phyloP scores from a whole-genome alignment of 495 filamentous ascomycete genomes.

The Darksidea phi region DNA sequence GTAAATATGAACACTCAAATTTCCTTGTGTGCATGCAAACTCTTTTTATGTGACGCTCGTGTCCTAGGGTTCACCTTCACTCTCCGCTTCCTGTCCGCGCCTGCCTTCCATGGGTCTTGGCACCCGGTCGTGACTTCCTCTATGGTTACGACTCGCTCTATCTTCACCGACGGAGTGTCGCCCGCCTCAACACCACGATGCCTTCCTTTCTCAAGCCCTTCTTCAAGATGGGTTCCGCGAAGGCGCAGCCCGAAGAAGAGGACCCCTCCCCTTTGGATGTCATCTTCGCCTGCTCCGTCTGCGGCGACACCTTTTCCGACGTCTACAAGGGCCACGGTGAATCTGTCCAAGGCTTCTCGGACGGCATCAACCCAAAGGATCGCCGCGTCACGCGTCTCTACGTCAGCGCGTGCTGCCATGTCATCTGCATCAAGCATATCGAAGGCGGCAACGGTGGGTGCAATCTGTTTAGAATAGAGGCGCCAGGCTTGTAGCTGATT shows the following conservation, averaged over 20 bases:
- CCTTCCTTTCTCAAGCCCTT: neutral
- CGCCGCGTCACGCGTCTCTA: slow-evolving; percentile 45
- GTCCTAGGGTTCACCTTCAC: too few species aligned
- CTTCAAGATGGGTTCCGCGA: slow-evolving; percentile 6
- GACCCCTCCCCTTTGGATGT: slow-evolving; percentile 38
- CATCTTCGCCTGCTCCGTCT: slow-evolving; percentile 48
- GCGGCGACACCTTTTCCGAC: slow-evolving; percentile 43
- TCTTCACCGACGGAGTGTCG: too few species aligned
- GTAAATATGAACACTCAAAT: slow-evolving; percentile 23
- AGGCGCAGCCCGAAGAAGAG: slow-evolving; percentile 1
- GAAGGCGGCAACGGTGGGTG: slow-evolving; percentile 44
- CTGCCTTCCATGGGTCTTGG: too few species aligned
- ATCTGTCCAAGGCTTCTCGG: slow-evolving; percentile 39
- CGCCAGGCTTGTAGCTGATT: neutral
- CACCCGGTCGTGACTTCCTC: neutral
- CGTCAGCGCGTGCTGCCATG: slow-evolving; percentile 48
- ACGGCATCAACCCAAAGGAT: slow-evolving; percentile 34
- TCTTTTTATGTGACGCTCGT: too few species aligned
- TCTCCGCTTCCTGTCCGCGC: too few species aligned
- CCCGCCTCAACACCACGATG: neutral
- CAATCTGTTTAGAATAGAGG: neutral
- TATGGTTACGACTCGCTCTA: neutral
- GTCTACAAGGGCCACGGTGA: slow-evolving; percentile 41
- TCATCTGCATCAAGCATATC: slow-evolving; percentile 49
- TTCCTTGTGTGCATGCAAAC: neutral